A percentile compares a stretch with the other conserved stretches of the same genome.
Conservation (phyloP, 2,329 filamentous ascomycete species). For the Aspergillus sp. region DNA sequence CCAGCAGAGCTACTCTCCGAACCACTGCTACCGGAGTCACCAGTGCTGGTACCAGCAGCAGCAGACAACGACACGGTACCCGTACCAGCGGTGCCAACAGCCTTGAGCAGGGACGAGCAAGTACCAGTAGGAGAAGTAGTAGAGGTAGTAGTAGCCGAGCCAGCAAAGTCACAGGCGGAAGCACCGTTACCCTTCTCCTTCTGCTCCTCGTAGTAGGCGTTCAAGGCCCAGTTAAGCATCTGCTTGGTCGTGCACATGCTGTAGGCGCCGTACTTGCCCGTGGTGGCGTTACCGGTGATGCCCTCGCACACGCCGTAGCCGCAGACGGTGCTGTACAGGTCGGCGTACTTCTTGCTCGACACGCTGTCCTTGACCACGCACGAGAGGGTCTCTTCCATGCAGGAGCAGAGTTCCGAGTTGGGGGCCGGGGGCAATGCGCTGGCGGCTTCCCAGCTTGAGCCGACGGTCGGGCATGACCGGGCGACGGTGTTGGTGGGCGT, state of each 20-base stretch:
- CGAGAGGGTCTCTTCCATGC: constrained; percentile 72
- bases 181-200: constrained; percentile 33
- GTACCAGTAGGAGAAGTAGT: constrained; percentile 34
- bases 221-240: constrained; percentile 46
- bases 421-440: constrained; percentile 75
- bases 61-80: constrained; percentile 41
- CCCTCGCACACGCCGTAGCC: constrained; percentile 44
- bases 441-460: constrained; percentile 65
- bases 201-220: constrained; percentile 47
- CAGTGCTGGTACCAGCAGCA: constrained; percentile 25
- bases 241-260: constrained; percentile 45
- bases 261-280: constrained; percentile 48
- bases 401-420: constrained; percentile 75
- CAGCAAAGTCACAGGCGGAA: constrained; percentile 46
- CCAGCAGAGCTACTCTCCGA: constrained; percentile 30
- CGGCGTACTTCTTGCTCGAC: constrained; percentile 59
- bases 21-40: constrained; percentile 15
- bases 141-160: constrained; percentile 40
- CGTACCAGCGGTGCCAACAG: constrained; percentile 42
- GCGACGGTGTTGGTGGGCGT: constrained; percentile 68
- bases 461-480: constrained; percentile 68
- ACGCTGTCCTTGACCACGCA: constrained; percentile 67
- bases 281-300: constrained; percentile 42
- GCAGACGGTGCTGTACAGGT: constrained; percentile 64
- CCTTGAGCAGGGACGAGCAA: constrained; percentile 39